Base-by-base conservation (phyloP, 169 alveolate genomes). In the Plasmodium adleri region DNA sequence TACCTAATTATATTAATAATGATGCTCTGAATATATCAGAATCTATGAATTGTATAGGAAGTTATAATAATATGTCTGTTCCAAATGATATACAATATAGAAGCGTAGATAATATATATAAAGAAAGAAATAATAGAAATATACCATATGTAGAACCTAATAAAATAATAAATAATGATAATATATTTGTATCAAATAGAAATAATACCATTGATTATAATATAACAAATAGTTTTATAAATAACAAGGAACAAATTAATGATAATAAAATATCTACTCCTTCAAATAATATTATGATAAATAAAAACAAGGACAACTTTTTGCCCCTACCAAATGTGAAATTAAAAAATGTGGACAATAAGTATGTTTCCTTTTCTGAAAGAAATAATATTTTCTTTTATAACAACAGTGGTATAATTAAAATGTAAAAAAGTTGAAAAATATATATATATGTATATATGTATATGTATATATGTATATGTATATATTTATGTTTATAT, bases 291-390 rank as follows among this genome's bases (percentile, higher is more conserved):
- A 49, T 78, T 17, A 15, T 24, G 17, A 52, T 64, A 24, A 22
- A 78, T n/a, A 59, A 15, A 12, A 60, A 78, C 7, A 15, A 45
- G 47, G 67, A 78, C 20, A 58, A 10, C 20, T 39, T 49, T 13
- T 2, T 24, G 59, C 43, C 64, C 22, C 45, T 32, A 12, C 72
- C 13, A 56, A 39, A 66, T 78, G 17, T 20, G 50, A 52, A 78
- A 52, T 50, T 52, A 66, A 78, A 78, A 78, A 64, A 50, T 15
- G 43, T 26, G 2, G 72, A 67, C 56, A 9, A n/a, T 45, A 78
- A 66, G 39, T 50, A 26, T 39, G 78, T 78, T 78, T 78, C 89
- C 59, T 66, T 78, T 70, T 39, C 80, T 7, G 76, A 67, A 49
- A 50, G 26, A 13, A 78, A 67, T 45, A 67, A 71, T 9, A 64